Evolutionary conservation across 2,329 filamentous ascomycete genomes (phyloP).

Genomic region (Aspergillus sp.): DNA sequence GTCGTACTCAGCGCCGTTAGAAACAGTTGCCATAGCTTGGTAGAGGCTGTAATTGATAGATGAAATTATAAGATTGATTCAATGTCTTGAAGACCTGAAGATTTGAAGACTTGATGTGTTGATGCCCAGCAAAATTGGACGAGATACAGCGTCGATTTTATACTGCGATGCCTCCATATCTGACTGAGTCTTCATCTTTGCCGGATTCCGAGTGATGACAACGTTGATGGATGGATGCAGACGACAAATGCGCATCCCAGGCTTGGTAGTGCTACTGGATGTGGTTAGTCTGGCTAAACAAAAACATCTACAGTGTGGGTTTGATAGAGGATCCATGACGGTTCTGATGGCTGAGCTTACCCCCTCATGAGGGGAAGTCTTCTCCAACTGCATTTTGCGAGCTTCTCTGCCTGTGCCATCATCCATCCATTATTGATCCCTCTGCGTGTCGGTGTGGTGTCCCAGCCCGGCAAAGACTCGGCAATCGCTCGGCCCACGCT

Average conservation of each 20-base stretch:
- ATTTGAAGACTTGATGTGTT: neutral
- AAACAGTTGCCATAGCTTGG: neutral
- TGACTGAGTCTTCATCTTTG: neutral
- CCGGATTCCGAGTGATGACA: neutral
- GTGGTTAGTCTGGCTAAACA: neutral
- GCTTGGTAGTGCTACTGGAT: neutral
- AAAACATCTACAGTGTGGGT: no score
- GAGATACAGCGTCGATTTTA: neutral
- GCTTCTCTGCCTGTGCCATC: no score
- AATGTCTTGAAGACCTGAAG: neutral
- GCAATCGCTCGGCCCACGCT: no score
- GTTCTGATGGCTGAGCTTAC: neutral
- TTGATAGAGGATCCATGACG: no score
- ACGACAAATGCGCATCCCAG: neutral
- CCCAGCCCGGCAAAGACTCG: no score
- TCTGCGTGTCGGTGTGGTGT: no score
- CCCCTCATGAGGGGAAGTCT: neutral
- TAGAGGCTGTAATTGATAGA: neutral
- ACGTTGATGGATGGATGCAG: neutral
- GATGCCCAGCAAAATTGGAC: neutral
- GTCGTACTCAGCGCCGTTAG: conserved; percentile 21
- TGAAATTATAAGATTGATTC: neutral
- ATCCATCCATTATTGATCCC: no score
- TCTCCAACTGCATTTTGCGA: neutral
- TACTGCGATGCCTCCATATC: no score